Percentiles rank a stretch among this genome's conserved stretches.
phyloP scores from a whole-genome alignment of 2,329 filamentous ascomycete genomes.

The Cercospora sojina region DNA sequence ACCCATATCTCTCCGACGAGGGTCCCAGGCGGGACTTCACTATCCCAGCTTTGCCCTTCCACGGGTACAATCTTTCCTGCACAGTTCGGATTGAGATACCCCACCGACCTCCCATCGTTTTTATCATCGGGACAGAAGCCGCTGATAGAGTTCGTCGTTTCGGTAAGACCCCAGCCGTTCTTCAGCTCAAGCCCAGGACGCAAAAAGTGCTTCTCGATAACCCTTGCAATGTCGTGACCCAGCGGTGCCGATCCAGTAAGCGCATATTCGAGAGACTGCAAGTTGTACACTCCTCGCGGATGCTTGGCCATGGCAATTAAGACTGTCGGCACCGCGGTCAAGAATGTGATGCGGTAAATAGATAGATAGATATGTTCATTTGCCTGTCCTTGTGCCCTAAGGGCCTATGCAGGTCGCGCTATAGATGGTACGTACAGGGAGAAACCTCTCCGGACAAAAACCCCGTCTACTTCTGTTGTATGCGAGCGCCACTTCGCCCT shows the following conservation, averaged over 20 bases:
- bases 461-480: too few relatives aligned
- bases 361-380: too few relatives aligned
- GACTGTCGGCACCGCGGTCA: neutral
- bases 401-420: too few relatives aligned
- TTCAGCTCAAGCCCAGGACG: neutral
- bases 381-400: too few relatives aligned
- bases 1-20: neutral
- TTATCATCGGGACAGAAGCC: neutral
- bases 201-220: neutral
- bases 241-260: neutral
- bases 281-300: neutral
- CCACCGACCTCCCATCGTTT: neutral
- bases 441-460: too few relatives aligned
- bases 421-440: too few relatives aligned
- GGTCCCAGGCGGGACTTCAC: neutral
- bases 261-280: neutral
- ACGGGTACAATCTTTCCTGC: neutral
- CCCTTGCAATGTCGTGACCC: neutral
- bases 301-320: neutral
- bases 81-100: neutral
- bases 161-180: neutral
- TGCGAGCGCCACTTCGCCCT: too few relatives aligned
- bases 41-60: neutral
- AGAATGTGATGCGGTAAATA: neutral
- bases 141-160: neutral